Conservation (phyloP, 2,329 filamentous ascomycete genomes). For the Phoma sp. region DNA sequence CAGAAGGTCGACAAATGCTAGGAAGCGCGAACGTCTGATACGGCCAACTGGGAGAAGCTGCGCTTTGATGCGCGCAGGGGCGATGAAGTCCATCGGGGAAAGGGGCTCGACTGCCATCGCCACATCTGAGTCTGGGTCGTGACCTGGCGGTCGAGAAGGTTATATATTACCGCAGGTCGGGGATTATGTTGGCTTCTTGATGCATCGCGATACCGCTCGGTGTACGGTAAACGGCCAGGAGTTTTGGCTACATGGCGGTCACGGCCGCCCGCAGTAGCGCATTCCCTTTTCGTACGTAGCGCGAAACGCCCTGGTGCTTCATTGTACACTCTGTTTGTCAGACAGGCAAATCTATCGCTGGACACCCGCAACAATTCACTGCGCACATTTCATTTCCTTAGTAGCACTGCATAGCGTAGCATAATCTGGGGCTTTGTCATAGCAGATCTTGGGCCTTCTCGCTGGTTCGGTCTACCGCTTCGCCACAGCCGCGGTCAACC, state of each 20-base stretch:
- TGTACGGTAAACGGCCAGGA: constrained; percentile 26
- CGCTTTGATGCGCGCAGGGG: constrained; percentile 87
- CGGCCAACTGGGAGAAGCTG: constrained; percentile 85
- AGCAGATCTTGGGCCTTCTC: constrained; percentile 27
- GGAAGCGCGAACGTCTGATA: constrained; percentile 82
- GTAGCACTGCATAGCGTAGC: constrained; percentile 40
- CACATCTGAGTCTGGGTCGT: constrained; percentile 50
- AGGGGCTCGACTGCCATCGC: constrained; percentile 88
- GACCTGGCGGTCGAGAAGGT: constrained; percentile 25
- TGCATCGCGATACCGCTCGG: constrained; percentile 23
- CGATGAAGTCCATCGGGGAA: constrained; percentile 70
- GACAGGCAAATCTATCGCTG: not conserved
- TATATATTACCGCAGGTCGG: constrained; percentile 28
- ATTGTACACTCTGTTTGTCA: constrained; percentile 7
- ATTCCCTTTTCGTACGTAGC: constrained; percentile 10
- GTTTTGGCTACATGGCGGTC: constrained; percentile 32
- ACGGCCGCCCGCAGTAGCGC: constrained; percentile 12
- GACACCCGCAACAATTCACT: constrained; percentile 5
- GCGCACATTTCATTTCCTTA: constrained; percentile 12
- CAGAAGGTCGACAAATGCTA: constrained; percentile 77
- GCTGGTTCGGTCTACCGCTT: constrained; percentile 23
- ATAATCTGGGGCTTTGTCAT: constrained; percentile 29
- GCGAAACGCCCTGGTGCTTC: constrained; percentile 18
- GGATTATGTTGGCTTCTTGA: constrained; percentile 9
- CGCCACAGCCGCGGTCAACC: constrained; percentile 32